Conservation (phyloP, 1,139 yeast species). For the Debaryomyces udenii region DNA sequence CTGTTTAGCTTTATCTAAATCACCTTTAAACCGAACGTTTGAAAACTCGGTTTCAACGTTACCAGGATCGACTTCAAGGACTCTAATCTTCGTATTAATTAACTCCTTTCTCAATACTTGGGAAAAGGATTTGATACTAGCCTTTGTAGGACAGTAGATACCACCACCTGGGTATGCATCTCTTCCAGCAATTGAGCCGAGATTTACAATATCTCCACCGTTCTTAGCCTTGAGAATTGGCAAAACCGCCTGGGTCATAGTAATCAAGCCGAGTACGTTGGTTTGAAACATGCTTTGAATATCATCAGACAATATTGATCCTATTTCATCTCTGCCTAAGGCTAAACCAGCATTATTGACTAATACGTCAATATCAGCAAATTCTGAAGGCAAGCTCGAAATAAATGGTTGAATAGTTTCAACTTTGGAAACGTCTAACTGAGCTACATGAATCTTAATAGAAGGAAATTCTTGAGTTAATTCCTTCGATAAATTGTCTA, state of each 20-base stretch:
- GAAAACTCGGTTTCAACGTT: conserved; percentile 89
- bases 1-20: conserved; percentile 63
- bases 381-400: conserved; percentile 34
- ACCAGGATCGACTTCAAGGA: conserved; percentile 86
- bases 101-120: conserved; percentile 78
- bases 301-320: conserved; percentile 35
- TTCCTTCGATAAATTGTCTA: conserved; percentile 30
- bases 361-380: conserved; percentile 42
- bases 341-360: conserved; percentile 50
- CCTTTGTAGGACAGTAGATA: conserved; percentile 87
- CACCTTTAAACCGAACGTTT: conserved; percentile 74
- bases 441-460: conserved; percentile 29
- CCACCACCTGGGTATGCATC: conserved; percentile 88
- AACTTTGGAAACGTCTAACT: conserved; percentile 41
- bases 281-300: conserved; percentile 44
- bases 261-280: conserved; percentile 45
- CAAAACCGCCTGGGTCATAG: conserved; percentile 42
- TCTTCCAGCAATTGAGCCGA: conserved; percentile 88
- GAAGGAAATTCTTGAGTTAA: conserved; percentile 29
- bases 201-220: conserved; percentile 76
- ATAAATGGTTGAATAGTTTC: conserved; percentile 38
- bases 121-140: conserved; percentile 77
- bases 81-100: conserved; percentile 71
- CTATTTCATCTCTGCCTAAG: conserved; percentile 42
- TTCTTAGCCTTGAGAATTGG: conserved; percentile 52